Base-by-base conservation (phyloP, 345 rosid genomes). In the Cardiospermum halicacabum region DNA sequence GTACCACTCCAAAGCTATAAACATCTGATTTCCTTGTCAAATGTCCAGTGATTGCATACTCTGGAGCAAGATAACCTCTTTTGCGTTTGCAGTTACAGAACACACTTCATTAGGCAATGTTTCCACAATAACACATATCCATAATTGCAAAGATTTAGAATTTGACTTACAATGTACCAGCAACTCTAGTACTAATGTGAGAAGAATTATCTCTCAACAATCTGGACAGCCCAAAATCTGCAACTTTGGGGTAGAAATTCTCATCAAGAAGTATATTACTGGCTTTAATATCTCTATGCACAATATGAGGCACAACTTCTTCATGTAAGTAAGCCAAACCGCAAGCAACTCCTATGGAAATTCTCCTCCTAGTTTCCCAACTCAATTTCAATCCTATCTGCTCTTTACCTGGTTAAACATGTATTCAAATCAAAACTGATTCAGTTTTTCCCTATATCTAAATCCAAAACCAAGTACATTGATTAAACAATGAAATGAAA, bases 221-320 rank as follows among this genome's bases (percentile, higher is more conserved):
- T 58, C 72, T 84, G 3, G 79, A 77, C 24, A 83, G 87, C 32
- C 92, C 89, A n/a, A 86, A 86, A 79, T 86, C 92, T 3, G 89
- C 74, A 49, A 86, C 81, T 54, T 86, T 86, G 16, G 92, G 83
- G 2, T 36, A 61, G 18, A 82, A 75, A 54, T 80, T 64, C 13
- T 54, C 42, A 66, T 84, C 89, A 30, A 86, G 71, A 55, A 86
- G 83, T 16, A 83, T 73, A 68, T 86, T 86, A 72, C 85, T 53
- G 0, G 86, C 79, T 71, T 86, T 86, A 40, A 86, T 78, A 70
- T 86, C 91, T 74, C 91, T 53, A 60, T 86, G 91, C 75, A 86
- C 56, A 34, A 84, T 75, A 60, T 26, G 73, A 4, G 89, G 92
- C 34, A 72, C 7, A 31, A 77, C 76, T 60, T 77, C 87, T 62